These are phyloP conservation scores for Crithidia thermophila DNA, from an alignment of 208 protist genomes.

Conservation along the genomic window DNA sequence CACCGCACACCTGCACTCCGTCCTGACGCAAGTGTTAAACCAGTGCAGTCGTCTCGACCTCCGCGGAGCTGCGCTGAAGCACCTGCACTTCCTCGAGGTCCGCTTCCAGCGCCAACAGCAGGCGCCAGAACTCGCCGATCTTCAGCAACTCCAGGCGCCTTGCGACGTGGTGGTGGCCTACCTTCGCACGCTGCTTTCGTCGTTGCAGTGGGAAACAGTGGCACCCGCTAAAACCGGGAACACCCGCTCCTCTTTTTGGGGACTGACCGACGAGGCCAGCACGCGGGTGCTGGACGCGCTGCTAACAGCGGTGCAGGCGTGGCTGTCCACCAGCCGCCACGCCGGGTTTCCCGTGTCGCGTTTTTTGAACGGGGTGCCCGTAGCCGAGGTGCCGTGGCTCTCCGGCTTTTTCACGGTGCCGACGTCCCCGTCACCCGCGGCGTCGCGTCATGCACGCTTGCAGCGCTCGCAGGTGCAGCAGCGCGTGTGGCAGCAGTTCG, in stretches of 20 bases:
- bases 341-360: slow-evolving; percentile 46
- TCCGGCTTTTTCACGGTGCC: slow-evolving; percentile 45
- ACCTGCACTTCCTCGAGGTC: slow-evolving; percentile 50
- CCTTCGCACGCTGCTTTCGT: slow-evolving; percentile 40
- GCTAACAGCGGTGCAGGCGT: slow-evolving; percentile 32
- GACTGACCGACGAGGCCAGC: slow-evolving; percentile 15
- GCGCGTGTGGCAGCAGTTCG: slow-evolving; percentile 64
- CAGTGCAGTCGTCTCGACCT: slow-evolving; percentile 55
- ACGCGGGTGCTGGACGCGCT: slow-evolving; percentile 39
- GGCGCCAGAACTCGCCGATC: slow-evolving; percentile 3
- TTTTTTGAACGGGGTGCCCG: slow-evolving; percentile 60
- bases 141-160: slow-evolving; percentile 33
- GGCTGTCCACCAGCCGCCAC: slow-evolving; percentile 50
- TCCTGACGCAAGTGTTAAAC: slow-evolving; percentile 41
- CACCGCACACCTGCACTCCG: slow-evolving; percentile 5
- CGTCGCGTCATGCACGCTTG: slow-evolving; percentile 18
- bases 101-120: slow-evolving; percentile 24
- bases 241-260: slow-evolving; percentile 44
- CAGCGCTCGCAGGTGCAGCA: slow-evolving; percentile 69
- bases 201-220: slow-evolving; percentile 25
- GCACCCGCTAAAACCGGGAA: neutral
- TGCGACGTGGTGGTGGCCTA: slow-evolving; percentile 52
- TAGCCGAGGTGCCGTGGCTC: slow-evolving; percentile 71
- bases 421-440: slow-evolving; percentile 1
- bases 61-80: slow-evolving; percentile 57